Evolutionary conservation across 768 basidiomycete genomes (phyloP), one percentile per base, ranked within the genome.

Genomic region (Mrakia frigida): DNA sequence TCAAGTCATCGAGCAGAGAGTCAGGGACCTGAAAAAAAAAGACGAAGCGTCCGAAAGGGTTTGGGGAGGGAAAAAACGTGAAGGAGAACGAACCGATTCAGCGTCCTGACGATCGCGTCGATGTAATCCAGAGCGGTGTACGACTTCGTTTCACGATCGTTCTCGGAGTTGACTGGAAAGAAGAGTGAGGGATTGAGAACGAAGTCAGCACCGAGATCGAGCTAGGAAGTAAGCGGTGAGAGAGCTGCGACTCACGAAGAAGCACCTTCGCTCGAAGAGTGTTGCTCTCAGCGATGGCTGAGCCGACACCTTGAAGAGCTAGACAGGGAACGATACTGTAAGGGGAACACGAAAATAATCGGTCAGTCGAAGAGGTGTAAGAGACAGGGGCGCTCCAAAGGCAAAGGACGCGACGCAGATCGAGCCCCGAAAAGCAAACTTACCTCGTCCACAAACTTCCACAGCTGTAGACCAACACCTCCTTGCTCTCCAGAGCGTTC

Each of bases 391-490:
- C 6, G 16, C 6, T 7, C 9, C 6, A 25, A 16, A 14, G 6
- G 56, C 31, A 79, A 46, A 25, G 74, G 35, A 41, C 65, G 53
- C 43, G 67, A 3, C 46, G 46, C 43, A 9, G 6, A 13, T 11
- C n/a, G n/a, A n/a, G n/a, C n/a, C n/a, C 10, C 46, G 6, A 50
- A 21, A 21, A 50, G 5, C 46, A 2, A 50, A 72, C 86, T 70
- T 73, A 90, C 92, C 92, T 93, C 21, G 94, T 98, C 93, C 93
- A 98, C 2, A 94, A 96, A 7, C n/a, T n/a, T n/a, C 94, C 94
- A 81, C 94, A 94, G 4, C 93, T 94, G 82, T 96, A 97, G 3
- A 98, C 89, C 39, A 98, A 85, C 3, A 91, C 85, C 78, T 91
- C 88, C 74, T 87, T 87, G 41, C 86, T 84, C 5, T 84, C 83